These are phyloP conservation scores for Fagopyrum tataricum DNA, from an alignment of 148 eudicot genomes.

Conservation along the genomic window DNA sequence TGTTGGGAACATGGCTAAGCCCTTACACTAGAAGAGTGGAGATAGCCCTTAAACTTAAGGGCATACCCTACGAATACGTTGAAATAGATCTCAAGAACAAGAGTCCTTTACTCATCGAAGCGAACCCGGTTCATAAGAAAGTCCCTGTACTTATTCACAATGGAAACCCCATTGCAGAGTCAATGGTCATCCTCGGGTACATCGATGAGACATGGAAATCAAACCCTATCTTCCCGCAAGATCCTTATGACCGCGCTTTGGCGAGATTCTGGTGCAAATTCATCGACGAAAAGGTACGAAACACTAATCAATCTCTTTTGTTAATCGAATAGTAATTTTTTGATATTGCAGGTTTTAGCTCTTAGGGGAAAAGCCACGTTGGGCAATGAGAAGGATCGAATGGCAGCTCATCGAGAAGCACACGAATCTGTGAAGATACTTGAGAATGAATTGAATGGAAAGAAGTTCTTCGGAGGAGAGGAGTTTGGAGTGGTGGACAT, in stretches of 20 bases:
- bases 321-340: not conserved
- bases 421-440: too few relatives aligned
- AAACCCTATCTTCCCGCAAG: too few relatives aligned
- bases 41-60: constrained; percentile 23
- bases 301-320: not conserved
- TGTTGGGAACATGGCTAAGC: constrained; percentile 20
- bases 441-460: too few relatives aligned
- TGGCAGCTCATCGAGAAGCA: too few relatives aligned
- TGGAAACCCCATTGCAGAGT: constrained; percentile 22
- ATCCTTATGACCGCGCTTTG: too few relatives aligned
- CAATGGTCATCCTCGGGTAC: constrained; percentile 23
- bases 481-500: too few relatives aligned
- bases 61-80: constrained; percentile 20
- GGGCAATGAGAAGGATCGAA: too few relatives aligned
- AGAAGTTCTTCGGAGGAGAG: too few relatives aligned
- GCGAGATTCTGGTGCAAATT: too few relatives aligned
- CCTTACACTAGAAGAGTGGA: constrained; percentile 20
- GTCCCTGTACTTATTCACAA: constrained; percentile 21
- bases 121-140: constrained; percentile 24
- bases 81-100: constrained; percentile 22
- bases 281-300: too few relatives aligned
- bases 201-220: constrained; percentile 21
- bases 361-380: too few relatives aligned
- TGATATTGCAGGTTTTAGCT: too few relatives aligned
- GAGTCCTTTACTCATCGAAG: constrained; percentile 15